Base-by-base conservation (phyloP, 805 yeast species). In the Saccharomycopsis sp. region DNA sequence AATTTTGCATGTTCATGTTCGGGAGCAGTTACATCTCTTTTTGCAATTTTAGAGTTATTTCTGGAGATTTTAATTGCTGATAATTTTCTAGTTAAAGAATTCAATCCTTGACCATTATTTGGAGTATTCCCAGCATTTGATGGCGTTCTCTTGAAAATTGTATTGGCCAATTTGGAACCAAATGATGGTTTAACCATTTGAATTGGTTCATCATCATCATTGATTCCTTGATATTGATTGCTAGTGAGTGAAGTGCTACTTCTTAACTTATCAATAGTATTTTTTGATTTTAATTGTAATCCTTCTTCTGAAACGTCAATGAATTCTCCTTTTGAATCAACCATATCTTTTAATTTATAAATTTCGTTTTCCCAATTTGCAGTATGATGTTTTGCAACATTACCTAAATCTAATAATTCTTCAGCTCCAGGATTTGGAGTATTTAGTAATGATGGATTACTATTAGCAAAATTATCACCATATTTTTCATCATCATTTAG, bases 311-410 rank as follows among this genome's bases (percentile, higher is more conserved):
- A 19, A 9, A 21, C 40, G 21, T 40, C 40, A 10, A 40, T 21
- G 18, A 45, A 28, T 4, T 45, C 48, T 2, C 44, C 44, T 17
- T 42, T 29, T 4, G 49, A 45, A 36, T 31, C 36, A 5, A 37
- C 44, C 49, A 45, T 42, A 12, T 45, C 49, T 29, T 45, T 39
- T 21, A 45, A 31, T 27, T 40, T 42, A 21, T 45, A 45, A 21
- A 79, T 72, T 54, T 79, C 79, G 32, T 67, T 61, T 49, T 80
- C 87, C 87, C 92, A 77, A 54, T 81, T 70, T 33, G 66, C 71
- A 49, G 76, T 72, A 57, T 84, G 94, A 47, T 84, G 85, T 53
- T 75, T 79, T 3, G 94, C 94, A n/a, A 87, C 84, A 13, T 65
- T 56, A 45, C 95, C 95, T 46, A 85, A 67, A 2, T 88, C 94